phyloP scores from a whole-genome alignment of 305 asterid species.

The Fraxinus platypoda region DNA sequence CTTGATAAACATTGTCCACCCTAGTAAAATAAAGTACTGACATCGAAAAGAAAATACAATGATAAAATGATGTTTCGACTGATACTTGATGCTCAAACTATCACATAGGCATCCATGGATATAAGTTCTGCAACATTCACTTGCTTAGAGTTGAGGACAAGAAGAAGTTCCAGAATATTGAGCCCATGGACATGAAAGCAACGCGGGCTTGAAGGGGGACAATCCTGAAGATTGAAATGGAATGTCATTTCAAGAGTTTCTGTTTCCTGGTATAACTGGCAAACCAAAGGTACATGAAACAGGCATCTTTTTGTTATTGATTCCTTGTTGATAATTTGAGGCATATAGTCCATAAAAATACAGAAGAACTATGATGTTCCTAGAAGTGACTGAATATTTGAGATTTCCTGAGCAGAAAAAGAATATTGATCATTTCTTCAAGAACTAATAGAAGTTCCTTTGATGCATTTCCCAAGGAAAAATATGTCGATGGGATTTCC shows the following conservation, averaged over 20 bases:
- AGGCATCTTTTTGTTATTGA: background rate
- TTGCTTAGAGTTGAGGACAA: constrained; percentile 76
- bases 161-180: constrained; percentile 87
- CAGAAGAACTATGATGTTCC: background rate
- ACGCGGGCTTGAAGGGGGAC: constrained; percentile 91
- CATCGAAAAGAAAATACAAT: background rate
- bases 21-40: background rate
- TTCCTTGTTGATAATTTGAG: background rate
- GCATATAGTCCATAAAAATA: background rate
- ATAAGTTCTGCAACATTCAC: constrained; percentile 31
- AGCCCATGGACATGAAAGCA: constrained; percentile 88
- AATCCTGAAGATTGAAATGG: constrained; percentile 45
- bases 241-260: constrained; percentile 5
- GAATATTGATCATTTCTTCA: background rate
- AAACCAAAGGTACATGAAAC: background rate
- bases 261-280: background rate
- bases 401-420: background rate
- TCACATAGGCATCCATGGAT: background rate
- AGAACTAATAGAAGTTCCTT: background rate
- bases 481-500: background rate
- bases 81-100: constrained; percentile 21
- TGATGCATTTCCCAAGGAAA: background rate
- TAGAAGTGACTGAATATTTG: background rate
- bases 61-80: background rate
- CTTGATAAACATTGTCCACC: background rate